Evolutionary conservation across 2,329 filamentous ascomycete species (phyloP), one percentile per base, ranked within the genome.

Genomic region (Hypoxylon sp.): DNA sequence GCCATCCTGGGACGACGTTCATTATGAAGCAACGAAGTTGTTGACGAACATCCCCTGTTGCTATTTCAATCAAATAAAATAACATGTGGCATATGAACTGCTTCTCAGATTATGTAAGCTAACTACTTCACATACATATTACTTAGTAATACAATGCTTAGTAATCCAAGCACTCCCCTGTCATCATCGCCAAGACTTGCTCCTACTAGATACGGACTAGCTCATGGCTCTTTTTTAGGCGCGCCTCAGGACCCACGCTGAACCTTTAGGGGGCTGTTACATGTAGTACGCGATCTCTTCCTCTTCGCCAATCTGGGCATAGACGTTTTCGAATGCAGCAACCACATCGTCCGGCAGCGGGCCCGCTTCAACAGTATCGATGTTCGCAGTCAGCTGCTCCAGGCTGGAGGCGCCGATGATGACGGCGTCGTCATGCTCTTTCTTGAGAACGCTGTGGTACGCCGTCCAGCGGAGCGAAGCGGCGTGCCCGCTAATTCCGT

Each of bases 401-500:
- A 69, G 17, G 11, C 73, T 83, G 2, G 77, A 80, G 0, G 76
- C 77, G 44, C 84, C 82, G 44, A 60, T 17, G 27, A 60, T 42
- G 13, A 60, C 40, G 7, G 44, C 40, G 22, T 60, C 56, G 0
- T 80, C 81, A 11, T 77, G 58, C 5, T 70, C 63, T 0, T 54
- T 69, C 13, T 75, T 63, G 1, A 84, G 72, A 22, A 70, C 57
- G 35, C 80, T 77, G 65, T 84, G 81, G 56, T 80, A 75, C 5
- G 73, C 73, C 1, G 77, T 77, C 83, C 83, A 85, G 2, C 83
- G 77, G 10, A 84, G 74, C 2, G 83, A 80, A 0, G 81, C 81
- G 1, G 79, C 81, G 60, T 83, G 81, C 2, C 78, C 80, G 37
- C 59, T 75, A 40, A 83, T 81, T 10, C 76, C 77, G 64, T 82